Base-by-base conservation (phyloP, 1,284 basidiomycete genomes). In the Leucoagaricus sp. region DNA sequence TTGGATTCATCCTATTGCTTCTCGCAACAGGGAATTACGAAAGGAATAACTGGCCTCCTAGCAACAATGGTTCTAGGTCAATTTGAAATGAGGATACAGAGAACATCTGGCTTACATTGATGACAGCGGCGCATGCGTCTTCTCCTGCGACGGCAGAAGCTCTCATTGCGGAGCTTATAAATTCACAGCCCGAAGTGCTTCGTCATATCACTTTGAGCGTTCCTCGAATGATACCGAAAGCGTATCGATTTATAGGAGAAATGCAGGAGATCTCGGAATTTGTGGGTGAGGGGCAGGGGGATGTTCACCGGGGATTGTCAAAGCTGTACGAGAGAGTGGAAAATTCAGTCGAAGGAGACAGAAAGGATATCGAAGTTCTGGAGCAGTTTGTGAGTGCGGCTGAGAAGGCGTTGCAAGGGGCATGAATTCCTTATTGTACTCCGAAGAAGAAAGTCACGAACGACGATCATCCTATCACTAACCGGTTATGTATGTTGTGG, bases 201-300 rank as follows among this genome's bases (percentile, higher is more conserved):
- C 64, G 73, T 55, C 73, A 75, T 31, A 67, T 82, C 40, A 68
- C 70, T 2, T 64, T 63, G 41, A 58, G 63, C 9, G 67, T 84
- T 25, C 78, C 80, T 1, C 46, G 65, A 10, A 83, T 83, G 82
- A 65, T 84, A 28, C 80, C 78, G 17, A 86, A 84, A 62, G 82
- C 82, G 13, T 84, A 86, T 62, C 75, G 83, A 50, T 86, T 78
- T 77, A 75, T 80, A 5, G 78, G 75, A 46, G 83, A 86, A 68
- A 85, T 85, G 83, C 71, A 79, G 44, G 85, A 86, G 65, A 83
- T 87, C 46, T 75, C 77, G 1, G 71, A 65, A 9, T 85, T 85
- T 64, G 78, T 85, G 4, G 77, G 79, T 9, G 75, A 70, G 2
- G 72, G 69, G 0, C 77, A 79, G 54, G 75, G 73, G 9, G 68